Conservation (phyloP, 2,329 filamentous ascomycete species). For the Phialophora tarda region DNA sequence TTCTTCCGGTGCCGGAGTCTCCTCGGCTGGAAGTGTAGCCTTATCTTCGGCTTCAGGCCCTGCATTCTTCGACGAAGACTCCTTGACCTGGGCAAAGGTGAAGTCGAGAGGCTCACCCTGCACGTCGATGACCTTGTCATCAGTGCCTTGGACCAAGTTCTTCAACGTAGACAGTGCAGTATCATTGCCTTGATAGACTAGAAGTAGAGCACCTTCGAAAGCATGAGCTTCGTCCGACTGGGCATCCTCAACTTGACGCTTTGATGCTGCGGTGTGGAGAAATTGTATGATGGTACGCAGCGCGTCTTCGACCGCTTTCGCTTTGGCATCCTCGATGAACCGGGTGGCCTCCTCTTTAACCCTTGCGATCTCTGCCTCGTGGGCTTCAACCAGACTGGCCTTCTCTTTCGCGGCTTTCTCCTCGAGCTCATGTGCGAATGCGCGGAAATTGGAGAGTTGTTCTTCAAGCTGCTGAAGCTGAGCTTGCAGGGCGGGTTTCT, state of each 20-base stretch:
- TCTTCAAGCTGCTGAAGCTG: slow-evolving; percentile 64
- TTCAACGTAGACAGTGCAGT: slow-evolving; percentile 64
- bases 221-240: slow-evolving; percentile 64
- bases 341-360: slow-evolving; percentile 57
- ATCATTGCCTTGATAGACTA: slow-evolving; percentile 67
- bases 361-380: slow-evolving; percentile 62
- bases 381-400: slow-evolving; percentile 59
- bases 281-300: slow-evolving; percentile 66
- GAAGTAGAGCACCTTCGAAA: slow-evolving; percentile 67
- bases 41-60: slow-evolving; percentile 50
- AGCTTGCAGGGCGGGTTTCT: slow-evolving; percentile 66
- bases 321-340: slow-evolving; percentile 54
- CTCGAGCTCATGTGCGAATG: slow-evolving; percentile 65
- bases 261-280: slow-evolving; percentile 65
- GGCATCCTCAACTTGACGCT: slow-evolving; percentile 64
- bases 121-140: slow-evolving; percentile 63
- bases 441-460: slow-evolving; percentile 65
- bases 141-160: slow-evolving; percentile 64
- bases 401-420: slow-evolving; percentile 62
- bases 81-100: slow-evolving; percentile 62
- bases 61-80: slow-evolving; percentile 47
- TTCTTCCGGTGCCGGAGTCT: slow-evolving; percentile 48
- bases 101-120: slow-evolving; percentile 61
- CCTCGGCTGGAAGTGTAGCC: slow-evolving; percentile 45
- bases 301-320: slow-evolving; percentile 59